Base-by-base conservation (phyloP, 108 stramenopile species). In the Cylindrotheca closterium region DNA sequence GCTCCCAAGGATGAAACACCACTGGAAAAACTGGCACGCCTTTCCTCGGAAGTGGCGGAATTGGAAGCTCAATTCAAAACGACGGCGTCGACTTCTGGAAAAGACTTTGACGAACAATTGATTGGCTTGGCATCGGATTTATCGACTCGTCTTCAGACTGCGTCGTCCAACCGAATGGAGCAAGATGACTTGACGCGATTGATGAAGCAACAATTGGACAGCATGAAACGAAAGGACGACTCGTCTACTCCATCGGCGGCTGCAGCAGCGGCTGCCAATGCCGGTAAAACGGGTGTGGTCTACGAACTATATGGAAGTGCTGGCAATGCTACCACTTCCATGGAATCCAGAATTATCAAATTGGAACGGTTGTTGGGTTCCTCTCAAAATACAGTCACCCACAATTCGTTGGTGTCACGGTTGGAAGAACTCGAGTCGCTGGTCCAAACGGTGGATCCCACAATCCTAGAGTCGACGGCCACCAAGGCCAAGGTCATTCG, bases 401-500 rank as follows among this genome's bases (percentile, higher is more conserved):
- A 48, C 29, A 70, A 60, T 26, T 69, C 74, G 30, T 31, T 86
- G 26, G 22, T 78, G 37, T 49, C 70, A n/a, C 79, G 85, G 25
- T 63, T 86, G 70, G 68, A 70, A 50, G 56, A 63, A 18, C 37
- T 81, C 59, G 85, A 86, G 51, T 17, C 51, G 17, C 25, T 73
- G 46, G 47, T 79, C 12, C 28, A 31, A 26, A 59, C 65, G 5
- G 54, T 81, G 3, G 78, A 85, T 60, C 47, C 58, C 2, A 34
- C 70, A 4, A 54, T 58, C 2, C 30, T 85, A 47, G 84, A 81
- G 45, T 51, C 67, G 26, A 60, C 69, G 28, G 51, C 80, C 49
- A 74, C 71, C 47, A 71, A 80, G 31, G 85, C 85, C 58, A 86
- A 83, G 63, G 79, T 79, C 23, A 82, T 86, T 58, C 77, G 85